phyloP scores from a whole-genome alignment of 2,329 filamentous ascomycete species.

The Aspergillus sp. region DNA sequence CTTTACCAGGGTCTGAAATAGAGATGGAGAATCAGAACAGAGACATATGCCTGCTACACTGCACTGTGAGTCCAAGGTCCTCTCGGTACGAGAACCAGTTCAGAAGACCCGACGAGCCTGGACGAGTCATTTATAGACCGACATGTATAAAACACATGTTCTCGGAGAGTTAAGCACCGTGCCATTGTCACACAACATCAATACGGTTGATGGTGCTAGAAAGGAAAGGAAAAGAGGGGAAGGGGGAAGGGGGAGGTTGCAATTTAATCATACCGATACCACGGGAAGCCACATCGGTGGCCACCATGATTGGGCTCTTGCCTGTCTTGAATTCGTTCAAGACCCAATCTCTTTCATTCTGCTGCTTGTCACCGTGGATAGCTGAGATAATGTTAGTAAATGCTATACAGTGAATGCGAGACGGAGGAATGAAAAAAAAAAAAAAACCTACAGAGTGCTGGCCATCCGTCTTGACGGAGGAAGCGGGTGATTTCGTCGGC shows the following conservation, averaged over 20 bases:
- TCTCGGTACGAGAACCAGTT: slow-evolving; percentile 71
- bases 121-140: slow-evolving; percentile 80
- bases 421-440: slow-evolving; percentile 15
- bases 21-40: slow-evolving; percentile 65
- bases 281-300: slow-evolving; percentile 98
- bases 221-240: slow-evolving; percentile 29
- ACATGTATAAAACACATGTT: slow-evolving; percentile 56
- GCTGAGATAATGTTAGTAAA: slow-evolving; percentile 52
- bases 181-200: slow-evolving; percentile 58
- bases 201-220: slow-evolving; percentile 41
- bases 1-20: slow-evolving; percentile 61
- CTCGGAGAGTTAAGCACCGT: slow-evolving; percentile 82
- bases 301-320: slow-evolving; percentile 99
- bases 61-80: slow-evolving; percentile 82
- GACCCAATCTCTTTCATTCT: slow-evolving; percentile 99
- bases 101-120: slow-evolving; percentile 73
- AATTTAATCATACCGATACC: slow-evolving; percentile 97
- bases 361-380: slow-evolving; percentile 98
- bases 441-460: slow-evolving; percentile 73
- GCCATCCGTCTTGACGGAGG: slow-evolving; percentile 96
- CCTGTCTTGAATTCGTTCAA: slow-evolving; percentile 99
- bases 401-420: background rate
- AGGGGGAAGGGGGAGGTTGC: slow-evolving; percentile 41
- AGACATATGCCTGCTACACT: slow-evolving; percentile 65
- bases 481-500: slow-evolving; percentile 97